Base-by-base conservation (phyloP, 2,329 filamentous ascomycete species). In the Orbilia blumenaviensis region DNA sequence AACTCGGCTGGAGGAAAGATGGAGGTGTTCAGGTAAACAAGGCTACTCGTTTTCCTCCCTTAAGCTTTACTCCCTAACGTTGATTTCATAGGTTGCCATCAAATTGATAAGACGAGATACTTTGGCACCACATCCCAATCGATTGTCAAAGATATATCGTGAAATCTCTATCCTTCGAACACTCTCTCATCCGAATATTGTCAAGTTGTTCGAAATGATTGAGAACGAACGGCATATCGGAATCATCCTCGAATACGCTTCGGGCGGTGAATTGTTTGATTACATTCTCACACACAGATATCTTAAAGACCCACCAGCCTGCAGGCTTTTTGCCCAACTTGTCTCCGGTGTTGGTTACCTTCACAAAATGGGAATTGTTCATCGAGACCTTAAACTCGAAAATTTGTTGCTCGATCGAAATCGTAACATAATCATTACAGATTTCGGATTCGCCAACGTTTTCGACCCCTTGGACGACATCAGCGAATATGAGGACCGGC, bases 371-470 rank as follows among this genome's bases (percentile, higher is more conserved):
- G 95, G 95, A 77, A 99, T 99, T 79, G 95, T 99, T 12, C 95
- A 99, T 83, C 90, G 95, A 81, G 95, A 99, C 84, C 84, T 99
- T 79, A 99, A 99, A 84, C 87, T 99, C 52, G 95, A 99, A 84
- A 99, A 99, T 81, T 83, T 99, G 80, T 87, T 99, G 38, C 87
- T 99, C 61, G 95, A 99, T 84, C 91, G 94, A 78, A 97, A 99
- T 82, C 91, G 93, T 78, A 99, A 99, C 85, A 98, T 99, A 81
- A 99, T 99, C 84, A 99, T 99, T 82, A 99, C 95, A 14, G 95
- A 99, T 84, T 99, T 99, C 84, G 95, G 95, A 16, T 99, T 99
- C 82, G 95, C 95, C 79, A 99, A 99, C 83, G 98, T 94, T 0
- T 99, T 99, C 81, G 92, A 97, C 81, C 89, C 95, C 0, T 85